These are phyloP conservation scores for Graphilbum ipis-grandicollis DNA, from an alignment of 2,329 filamentous ascomycete species.

Conservation along the genomic window DNA sequence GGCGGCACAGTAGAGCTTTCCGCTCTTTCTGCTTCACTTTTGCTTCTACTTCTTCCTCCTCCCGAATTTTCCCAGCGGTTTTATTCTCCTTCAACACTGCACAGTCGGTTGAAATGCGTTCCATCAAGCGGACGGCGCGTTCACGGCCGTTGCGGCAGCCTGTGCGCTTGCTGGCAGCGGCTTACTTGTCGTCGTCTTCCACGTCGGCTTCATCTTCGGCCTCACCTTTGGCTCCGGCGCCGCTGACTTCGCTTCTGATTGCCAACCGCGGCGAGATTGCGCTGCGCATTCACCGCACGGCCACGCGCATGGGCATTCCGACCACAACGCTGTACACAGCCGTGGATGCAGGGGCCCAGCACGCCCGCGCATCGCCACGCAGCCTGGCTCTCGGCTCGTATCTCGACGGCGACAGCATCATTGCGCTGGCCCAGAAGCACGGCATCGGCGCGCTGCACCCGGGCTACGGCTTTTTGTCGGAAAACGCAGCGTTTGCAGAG, in stretches of 20 bases:
- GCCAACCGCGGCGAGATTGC: constrained; percentile 97
- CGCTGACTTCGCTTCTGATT: constrained; percentile 59
- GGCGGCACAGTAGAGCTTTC: background rate
- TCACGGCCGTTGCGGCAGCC: constrained; percentile 19
- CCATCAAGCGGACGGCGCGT: constrained; percentile 28
- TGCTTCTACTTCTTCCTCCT: background rate
- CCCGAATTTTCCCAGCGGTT: too few species aligned
- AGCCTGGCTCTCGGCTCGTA: constrained; percentile 78
- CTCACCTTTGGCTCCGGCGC: constrained; percentile 10
- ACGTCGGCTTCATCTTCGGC: constrained; percentile 12
- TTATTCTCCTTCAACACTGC: too few species aligned
- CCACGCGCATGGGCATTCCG: constrained; percentile 71
- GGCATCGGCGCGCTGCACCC: constrained; percentile 87
- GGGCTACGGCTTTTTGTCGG: constrained; percentile 88
- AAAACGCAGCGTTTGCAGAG: constrained; percentile 81
- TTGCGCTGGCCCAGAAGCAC: constrained; percentile 68
- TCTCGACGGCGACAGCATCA: constrained; percentile 84
- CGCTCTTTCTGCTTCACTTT: background rate
- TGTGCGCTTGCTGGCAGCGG: constrained; percentile 3
- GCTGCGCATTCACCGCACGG: constrained; percentile 78
- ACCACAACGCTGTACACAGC: constrained; percentile 94
- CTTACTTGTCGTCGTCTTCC: constrained; percentile 1
- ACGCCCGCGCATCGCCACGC: constrained; percentile 70
- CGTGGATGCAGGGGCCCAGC: constrained; percentile 72
- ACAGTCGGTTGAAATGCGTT: too few species aligned